These are phyloP conservation scores for Lactifluus hygrophoroides DNA, from an alignment of 768 basidiomycete species.

Conservation along the genomic window DNA sequence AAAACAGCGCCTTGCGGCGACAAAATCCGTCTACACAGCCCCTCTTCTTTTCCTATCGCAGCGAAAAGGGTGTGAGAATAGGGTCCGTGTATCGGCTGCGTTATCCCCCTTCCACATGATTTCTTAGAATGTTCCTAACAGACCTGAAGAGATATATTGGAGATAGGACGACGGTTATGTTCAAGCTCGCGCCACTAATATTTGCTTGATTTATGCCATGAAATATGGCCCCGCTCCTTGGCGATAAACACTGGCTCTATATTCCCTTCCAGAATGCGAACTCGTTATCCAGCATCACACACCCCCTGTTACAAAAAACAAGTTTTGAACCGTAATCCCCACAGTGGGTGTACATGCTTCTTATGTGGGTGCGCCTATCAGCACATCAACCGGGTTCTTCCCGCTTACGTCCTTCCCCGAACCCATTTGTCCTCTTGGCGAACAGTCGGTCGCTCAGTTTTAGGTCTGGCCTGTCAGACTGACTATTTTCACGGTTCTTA, in stretches of 20 bases:
- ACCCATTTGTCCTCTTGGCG: background rate
- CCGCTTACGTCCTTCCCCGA: background rate
- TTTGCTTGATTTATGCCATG: background rate
- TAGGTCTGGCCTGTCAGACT: background rate
- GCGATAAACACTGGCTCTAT: background rate
- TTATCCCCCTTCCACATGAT: background rate
- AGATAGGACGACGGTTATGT: background rate
- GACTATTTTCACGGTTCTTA: background rate
- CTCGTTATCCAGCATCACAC: background rate
- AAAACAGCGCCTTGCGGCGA: background rate
- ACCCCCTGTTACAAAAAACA: background rate
- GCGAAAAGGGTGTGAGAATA: background rate
- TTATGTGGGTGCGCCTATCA: background rate
- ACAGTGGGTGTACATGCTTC: too few relatives aligned
- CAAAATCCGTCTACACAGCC: background rate
- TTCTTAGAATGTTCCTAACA: conserved; percentile 6
- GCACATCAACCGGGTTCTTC: background rate
- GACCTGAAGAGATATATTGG: background rate
- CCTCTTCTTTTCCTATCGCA: background rate
- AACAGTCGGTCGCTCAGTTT: background rate
- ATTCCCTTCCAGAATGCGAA: background rate
- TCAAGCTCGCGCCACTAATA: conserved; percentile 11
- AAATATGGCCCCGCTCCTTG: background rate
- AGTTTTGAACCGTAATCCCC: background rate
- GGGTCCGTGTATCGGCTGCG: too few relatives aligned